phyloP scores from a whole-genome alignment of 768 basidiomycete genomes.

The Tylopilus plumbeoviolaceoides region DNA sequence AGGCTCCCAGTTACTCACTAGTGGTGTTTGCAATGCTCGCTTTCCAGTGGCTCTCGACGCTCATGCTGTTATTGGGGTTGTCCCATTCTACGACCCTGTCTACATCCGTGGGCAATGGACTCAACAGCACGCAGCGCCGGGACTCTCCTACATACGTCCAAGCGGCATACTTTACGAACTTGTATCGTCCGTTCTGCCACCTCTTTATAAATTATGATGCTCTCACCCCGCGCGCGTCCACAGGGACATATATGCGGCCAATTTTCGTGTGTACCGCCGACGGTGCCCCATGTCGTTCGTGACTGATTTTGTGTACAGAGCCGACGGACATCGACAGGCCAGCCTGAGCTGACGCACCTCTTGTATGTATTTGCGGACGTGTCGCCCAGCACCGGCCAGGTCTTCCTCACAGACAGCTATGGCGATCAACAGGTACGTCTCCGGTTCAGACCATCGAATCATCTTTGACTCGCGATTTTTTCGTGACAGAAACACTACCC shows the following conservation, averaged over 20 bases:
- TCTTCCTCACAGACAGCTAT: constrained; percentile 66
- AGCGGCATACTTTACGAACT: constrained; percentile 36
- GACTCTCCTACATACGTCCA: constrained; percentile 27
- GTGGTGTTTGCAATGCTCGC: not conserved
- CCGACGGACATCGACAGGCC: constrained; percentile 58
- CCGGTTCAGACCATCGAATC: not conserved
- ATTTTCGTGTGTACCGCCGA: constrained; percentile 47
- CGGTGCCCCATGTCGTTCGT: not conserved
- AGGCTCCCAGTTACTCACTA: too few species aligned
- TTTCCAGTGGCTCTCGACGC: not conserved
- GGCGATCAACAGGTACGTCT: constrained; percentile 60
- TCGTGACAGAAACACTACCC: constrained; percentile 48
- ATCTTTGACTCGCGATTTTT: constrained; percentile 8
- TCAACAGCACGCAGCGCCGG: constrained; percentile 8
- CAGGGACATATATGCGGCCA: constrained; percentile 59
- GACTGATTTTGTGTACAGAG: constrained; percentile 36
- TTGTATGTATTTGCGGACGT: constrained; percentile 80
- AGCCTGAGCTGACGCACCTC: constrained; percentile 75
- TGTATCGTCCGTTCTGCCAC: constrained; percentile 13
- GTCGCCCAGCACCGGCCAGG: constrained; percentile 52
- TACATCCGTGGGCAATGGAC: not conserved
- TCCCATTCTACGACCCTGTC: constrained; percentile 11
- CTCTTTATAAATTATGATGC: not conserved
- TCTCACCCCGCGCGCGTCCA: not conserved
- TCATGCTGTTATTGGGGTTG: constrained; percentile 9